These are phyloP conservation scores for Saccharomycopsis crataegensis DNA, from an alignment of 1,139 yeast species.

Conservation along the genomic window DNA sequence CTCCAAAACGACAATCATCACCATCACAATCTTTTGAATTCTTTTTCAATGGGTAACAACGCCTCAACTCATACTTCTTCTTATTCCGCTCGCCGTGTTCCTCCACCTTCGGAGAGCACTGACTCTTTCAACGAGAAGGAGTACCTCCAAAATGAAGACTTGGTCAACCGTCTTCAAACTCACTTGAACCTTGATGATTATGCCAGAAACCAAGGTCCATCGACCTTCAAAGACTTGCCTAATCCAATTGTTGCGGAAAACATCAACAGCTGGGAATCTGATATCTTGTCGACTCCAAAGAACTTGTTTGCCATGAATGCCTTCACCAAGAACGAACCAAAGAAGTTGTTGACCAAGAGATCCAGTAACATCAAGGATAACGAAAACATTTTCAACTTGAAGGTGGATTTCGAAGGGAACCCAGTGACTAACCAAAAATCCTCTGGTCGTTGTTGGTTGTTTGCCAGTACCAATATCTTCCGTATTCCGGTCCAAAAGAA, in stretches of 20 bases:
- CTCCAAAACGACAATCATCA: too few relatives aligned
- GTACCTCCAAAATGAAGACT: slow-evolving; percentile 1
- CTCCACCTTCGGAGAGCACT: too few relatives aligned
- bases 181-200: slow-evolving; percentile 10
- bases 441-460: slow-evolving; percentile 84
- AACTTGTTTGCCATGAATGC: slow-evolving; percentile 54
- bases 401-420: slow-evolving; percentile 56
- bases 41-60: too few relatives aligned
- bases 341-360: slow-evolving; percentile 35
- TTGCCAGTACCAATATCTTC: slow-evolving; percentile 70
- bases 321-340: slow-evolving; percentile 36
- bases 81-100: too few relatives aligned
- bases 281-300: slow-evolving; percentile 43
- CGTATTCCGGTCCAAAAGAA: slow-evolving; percentile 55
- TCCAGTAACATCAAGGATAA: slow-evolving; percentile 32
- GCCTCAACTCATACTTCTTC: too few relatives aligned
- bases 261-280: slow-evolving; percentile 42
- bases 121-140: too few relatives aligned
- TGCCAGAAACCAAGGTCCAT: slow-evolving; percentile 13
- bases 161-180: slow-evolving; percentile 13
- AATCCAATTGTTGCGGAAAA: slow-evolving; percentile 33
- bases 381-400: slow-evolving; percentile 46
- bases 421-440: slow-evolving; percentile 69
- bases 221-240: slow-evolving; percentile 16
- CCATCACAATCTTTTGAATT: too few relatives aligned